Evolutionary conservation across 495 filamentous ascomycete species (phyloP).

Genomic region (Lichina pygmaea): DNA sequence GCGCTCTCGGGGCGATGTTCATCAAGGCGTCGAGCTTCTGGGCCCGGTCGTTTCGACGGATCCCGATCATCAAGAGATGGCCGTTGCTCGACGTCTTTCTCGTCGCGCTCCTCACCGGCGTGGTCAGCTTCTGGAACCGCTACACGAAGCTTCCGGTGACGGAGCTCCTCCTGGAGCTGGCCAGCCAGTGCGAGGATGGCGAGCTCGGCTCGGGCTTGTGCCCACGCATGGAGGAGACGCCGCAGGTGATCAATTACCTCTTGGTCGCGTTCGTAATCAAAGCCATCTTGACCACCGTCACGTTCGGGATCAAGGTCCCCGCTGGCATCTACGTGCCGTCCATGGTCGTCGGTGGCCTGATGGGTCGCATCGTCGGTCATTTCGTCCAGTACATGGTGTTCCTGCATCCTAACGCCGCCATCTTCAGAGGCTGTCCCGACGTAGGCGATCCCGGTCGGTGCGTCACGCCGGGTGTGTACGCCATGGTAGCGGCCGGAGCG

Average conservation of each 20-base stretch:
- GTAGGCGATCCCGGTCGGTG: constrained; percentile 49
- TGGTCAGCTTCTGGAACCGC: constrained; percentile 78
- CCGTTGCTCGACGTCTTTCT: constrained; percentile 72
- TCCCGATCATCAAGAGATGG: constrained; percentile 51
- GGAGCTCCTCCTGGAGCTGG: constrained; percentile 71
- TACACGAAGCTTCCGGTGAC: constrained; percentile 75
- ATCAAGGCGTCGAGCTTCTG: constrained; percentile 84
- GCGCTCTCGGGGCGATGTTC: constrained; percentile 66
- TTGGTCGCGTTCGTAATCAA: constrained; percentile 70
- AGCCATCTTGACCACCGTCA: constrained; percentile 60
- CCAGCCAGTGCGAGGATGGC: constrained; percentile 56
- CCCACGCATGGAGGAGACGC: constrained; percentile 47
- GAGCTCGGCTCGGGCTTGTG: constrained; percentile 42
- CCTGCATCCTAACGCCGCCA: constrained; percentile 35
- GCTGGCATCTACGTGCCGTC: constrained; percentile 93
- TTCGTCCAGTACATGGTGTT: constrained; percentile 59
- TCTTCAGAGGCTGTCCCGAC: constrained; percentile 50
- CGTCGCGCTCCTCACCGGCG: constrained; percentile 61
- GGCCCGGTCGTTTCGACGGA: constrained; percentile 68
- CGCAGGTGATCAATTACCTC: constrained; percentile 38
- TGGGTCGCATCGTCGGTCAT: constrained; percentile 76
- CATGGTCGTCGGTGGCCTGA: constrained; percentile 90
- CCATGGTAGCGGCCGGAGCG: constrained; percentile 76
- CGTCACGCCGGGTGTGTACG: constrained; percentile 87
- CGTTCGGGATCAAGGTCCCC: constrained; percentile 85